Evolutionary conservation across 2,329 filamentous ascomycete genomes (phyloP), one percentile per base, ranked within the genome.

Genomic region (Hypoxylon sp.): DNA sequence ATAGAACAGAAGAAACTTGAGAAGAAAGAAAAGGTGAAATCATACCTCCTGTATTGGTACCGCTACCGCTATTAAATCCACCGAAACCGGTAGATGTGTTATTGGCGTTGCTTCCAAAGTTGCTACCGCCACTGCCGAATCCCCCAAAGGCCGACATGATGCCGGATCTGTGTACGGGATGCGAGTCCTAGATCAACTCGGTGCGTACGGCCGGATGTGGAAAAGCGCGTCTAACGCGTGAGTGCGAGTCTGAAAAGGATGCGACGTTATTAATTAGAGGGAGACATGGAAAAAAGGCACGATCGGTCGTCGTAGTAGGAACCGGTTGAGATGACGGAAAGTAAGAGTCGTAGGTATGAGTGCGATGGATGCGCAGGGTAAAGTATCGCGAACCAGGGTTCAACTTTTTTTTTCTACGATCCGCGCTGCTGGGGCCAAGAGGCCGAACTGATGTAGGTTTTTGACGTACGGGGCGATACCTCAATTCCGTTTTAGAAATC

Each of bases 71-170:
- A 57, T 61, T 61, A n/a, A 68, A 68, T 30, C 65, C 65, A 72
- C 87, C 86, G 79, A 91, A 91, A 21, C 81, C 82, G 73, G 74
- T 79, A 72, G 76, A 83, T 79, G 82, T 75, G 53, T 80, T 80
- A 61, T 82, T 83, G 76, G 85, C 88, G 69, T 84, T 85, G 75
- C 85, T 84, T 80, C 87, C 87, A 80, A 91, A 90, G 82, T 69
- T 72, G 71, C 69, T 63, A 52, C 71, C 63, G 57, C 72, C 61
- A 58, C 82, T 81, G 75, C 85, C 84, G 69, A 84, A 82, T 70
- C 82, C 81, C 73, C 83, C 83, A 74, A 87, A 87, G 61, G 19
- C 52, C 75, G 86, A 86, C 87, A 89, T 89, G 75, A 70, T 82
- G 76, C 62, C 60, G 66, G 67, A 53, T 65, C 60, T 60, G 63